Percentiles rank a stretch among this genome's conserved stretches.
Evolutionary conservation across 768 basidiomycete genomes (phyloP).

Genomic region (Podaxis mareebaensis): DNA sequence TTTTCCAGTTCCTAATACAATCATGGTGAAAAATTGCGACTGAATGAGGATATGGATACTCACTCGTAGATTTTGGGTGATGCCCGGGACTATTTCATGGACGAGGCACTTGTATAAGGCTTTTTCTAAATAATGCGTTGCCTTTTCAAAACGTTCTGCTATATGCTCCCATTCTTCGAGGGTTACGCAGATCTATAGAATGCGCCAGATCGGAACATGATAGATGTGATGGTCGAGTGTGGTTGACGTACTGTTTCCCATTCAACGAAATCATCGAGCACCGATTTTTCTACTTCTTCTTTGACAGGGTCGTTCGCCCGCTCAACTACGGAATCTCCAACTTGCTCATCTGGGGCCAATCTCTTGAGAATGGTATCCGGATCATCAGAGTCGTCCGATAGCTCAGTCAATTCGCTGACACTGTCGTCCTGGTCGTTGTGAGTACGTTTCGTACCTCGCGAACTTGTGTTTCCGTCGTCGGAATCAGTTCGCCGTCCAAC

Average conservation of each 20-base stretch:
- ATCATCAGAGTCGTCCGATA: constrained; percentile 50
- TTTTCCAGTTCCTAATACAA: constrained; percentile 59
- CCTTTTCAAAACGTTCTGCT: constrained; percentile 71
- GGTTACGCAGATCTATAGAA: constrained; percentile 72
- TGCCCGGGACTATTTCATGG: constrained; percentile 67
- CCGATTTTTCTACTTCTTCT: constrained; percentile 16
- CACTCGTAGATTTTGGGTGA: constrained; percentile 69
- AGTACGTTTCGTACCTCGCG: constrained; percentile 42
- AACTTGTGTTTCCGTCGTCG: constrained; percentile 9
- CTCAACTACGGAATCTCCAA: constrained; percentile 9
- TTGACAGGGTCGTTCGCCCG: constrained; percentile 9
- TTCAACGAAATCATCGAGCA: constrained; percentile 57
- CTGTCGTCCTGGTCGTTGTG: constrained; percentile 55
- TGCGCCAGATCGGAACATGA: background rate
- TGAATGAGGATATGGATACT: constrained; percentile 18
- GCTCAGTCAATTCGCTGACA: constrained; percentile 76
- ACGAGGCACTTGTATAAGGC: constrained; percentile 69
- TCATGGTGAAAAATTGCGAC: background rate
- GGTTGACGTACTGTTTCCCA: constrained; percentile 81
- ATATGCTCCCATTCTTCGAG: constrained; percentile 85
- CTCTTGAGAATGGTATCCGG: background rate
- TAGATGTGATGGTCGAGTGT: background rate
- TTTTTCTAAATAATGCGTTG: constrained; percentile 80
- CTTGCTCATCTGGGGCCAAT: background rate
- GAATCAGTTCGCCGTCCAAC: background rate